Conservation (phyloP, 768 basidiomycete genomes). For the Calocybe cyanea region DNA sequence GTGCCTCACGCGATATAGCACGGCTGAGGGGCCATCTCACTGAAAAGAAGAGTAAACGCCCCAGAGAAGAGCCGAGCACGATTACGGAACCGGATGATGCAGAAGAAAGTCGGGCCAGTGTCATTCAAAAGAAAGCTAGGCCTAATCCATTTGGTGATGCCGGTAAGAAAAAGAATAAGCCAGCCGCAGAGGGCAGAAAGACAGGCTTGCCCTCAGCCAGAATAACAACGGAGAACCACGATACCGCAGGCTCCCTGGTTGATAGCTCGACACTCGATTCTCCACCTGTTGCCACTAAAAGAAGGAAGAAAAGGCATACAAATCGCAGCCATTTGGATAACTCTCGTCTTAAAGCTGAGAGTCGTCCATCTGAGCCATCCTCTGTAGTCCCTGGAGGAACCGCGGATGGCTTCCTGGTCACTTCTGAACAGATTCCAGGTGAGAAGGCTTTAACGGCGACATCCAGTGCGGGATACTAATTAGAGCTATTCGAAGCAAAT, state of each 20-base stretch:
- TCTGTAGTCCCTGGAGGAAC: background rate
- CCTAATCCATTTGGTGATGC: slow-evolving; percentile 53
- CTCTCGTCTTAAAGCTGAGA: background rate
- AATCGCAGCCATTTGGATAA: background rate
- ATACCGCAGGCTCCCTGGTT: slow-evolving; percentile 3
- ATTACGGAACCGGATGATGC: slow-evolving; percentile 34
- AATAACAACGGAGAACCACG: slow-evolving; percentile 3
- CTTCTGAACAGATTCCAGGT: background rate
- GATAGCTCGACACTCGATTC: background rate
- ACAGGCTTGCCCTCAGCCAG: slow-evolving; percentile 2
- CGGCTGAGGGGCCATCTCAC: slow-evolving; percentile 59
- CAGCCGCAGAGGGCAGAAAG: background rate
- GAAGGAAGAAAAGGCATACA: slow-evolving; percentile 5
- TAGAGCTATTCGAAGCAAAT: no score
- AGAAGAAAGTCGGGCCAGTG: slow-evolving; percentile 54
- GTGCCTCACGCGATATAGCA: slow-evolving; percentile 48
- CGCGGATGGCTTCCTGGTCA: background rate
- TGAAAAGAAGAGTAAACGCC: slow-evolving; percentile 46
- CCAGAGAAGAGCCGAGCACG: slow-evolving; percentile 36
- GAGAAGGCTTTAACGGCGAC: background rate
- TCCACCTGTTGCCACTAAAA: slow-evolving; percentile 5
- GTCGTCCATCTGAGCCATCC: background rate
- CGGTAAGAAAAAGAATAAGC: slow-evolving; percentile 43
- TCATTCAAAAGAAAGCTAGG: slow-evolving; percentile 56
- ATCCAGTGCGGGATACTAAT: no score